phyloP scores from a whole-genome alignment of 768 basidiomycete species.

The Kwoniella sp. region DNA sequence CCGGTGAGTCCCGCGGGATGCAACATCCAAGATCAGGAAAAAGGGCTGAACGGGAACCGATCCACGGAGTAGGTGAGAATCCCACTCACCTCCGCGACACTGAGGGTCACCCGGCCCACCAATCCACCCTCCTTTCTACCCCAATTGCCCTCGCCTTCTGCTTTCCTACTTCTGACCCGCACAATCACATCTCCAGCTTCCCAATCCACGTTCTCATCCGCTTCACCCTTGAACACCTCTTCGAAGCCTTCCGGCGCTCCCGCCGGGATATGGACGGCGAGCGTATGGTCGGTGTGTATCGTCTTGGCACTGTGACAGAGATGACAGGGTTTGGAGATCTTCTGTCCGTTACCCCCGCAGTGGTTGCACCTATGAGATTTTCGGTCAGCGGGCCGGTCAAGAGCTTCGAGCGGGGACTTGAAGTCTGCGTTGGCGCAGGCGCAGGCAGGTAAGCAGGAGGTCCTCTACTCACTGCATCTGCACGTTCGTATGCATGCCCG shows the following conservation, averaged over 20 bases:
- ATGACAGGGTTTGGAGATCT: conserved; percentile 72
- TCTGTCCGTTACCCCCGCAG: conserved; percentile 76
- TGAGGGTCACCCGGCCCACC: conserved; percentile 87
- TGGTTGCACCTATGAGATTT: conserved; percentile 61
- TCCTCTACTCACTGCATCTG: conserved; percentile 70
- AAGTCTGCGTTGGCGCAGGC: no score
- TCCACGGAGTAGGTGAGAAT: no score
- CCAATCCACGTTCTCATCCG: conserved; percentile 93
- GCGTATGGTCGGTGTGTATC: conserved; percentile 70
- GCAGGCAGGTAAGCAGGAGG: no score
- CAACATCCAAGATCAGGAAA: no score
- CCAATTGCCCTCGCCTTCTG: conserved; percentile 65
- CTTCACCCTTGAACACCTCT: conserved; percentile 90
- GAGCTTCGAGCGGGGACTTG: no score
- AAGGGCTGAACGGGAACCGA: no score
- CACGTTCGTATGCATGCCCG: conserved; percentile 89
- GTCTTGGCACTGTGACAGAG: conserved; percentile 80
- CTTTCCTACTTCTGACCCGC: conserved; percentile 70
- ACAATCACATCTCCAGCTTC: conserved; percentile 90
- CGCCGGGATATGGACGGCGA: conserved; percentile 76
- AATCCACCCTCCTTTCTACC: conserved; percentile 82
- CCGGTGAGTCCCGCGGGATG: no score
- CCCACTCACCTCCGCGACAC: conserved; percentile 74
- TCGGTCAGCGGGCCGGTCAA: no score
- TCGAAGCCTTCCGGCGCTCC: conserved; percentile 94